These are phyloP conservation scores for Saururus chinensis DNA, from an alignment of 164 flowering plant species.

Conservation along the genomic window DNA sequence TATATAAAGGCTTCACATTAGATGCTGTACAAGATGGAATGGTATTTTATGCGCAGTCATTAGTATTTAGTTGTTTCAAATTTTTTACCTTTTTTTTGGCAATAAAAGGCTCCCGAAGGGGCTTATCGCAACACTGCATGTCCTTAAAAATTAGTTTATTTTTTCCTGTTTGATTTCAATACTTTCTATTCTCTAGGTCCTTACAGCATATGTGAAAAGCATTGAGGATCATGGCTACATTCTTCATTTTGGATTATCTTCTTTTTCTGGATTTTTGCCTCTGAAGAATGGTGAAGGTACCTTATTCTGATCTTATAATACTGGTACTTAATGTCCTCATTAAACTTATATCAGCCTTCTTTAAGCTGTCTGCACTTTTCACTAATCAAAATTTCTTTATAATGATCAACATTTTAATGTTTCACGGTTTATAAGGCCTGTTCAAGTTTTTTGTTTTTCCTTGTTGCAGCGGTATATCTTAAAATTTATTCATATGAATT, in stretches of 20 bases:
- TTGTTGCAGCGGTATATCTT: too few relatives aligned
- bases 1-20: constrained; percentile 62
- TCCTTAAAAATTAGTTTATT: not conserved
- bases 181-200: constrained; percentile 34
- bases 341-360: too few relatives aligned
- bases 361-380: too few relatives aligned
- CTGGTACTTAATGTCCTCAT: too few relatives aligned
- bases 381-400: too few relatives aligned
- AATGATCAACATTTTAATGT: too few relatives aligned
- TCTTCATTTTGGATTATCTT: constrained; percentile 75
- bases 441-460: too few relatives aligned
- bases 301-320: not conserved
- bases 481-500: too few relatives aligned
- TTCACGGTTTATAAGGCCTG: too few relatives aligned
- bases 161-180: not conserved
- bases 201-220: constrained; percentile 81
- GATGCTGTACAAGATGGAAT: constrained; percentile 86
- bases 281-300: constrained; percentile 39
- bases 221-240: constrained; percentile 96
- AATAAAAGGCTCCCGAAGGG: not conserved
- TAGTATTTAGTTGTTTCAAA: too few relatives aligned
- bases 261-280: constrained; percentile 71
- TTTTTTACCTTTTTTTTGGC: not conserved
- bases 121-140: not conserved
- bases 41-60: constrained; percentile 63